Base-by-base conservation (phyloP, 2,329 filamentous ascomycete species). In the Cladosporium sp. region DNA sequence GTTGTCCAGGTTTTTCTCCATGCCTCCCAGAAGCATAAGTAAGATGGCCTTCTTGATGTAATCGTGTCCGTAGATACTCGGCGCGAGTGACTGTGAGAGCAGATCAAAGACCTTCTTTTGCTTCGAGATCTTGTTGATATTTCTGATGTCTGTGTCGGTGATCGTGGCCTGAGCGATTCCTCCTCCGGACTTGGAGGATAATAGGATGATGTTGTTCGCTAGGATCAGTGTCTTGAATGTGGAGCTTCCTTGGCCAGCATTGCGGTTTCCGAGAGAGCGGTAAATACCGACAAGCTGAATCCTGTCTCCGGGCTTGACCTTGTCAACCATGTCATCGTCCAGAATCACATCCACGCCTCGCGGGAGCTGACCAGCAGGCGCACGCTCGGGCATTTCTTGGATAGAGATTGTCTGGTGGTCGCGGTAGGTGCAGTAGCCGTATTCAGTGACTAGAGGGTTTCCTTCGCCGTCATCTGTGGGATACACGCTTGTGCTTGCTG, bases 1-100 rank as follows among this genome's bases (percentile, higher is more conserved):
- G 72, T 99, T 99, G 69, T 98, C 95, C 65, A 99, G 80, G 74
- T 99, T 99, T 84, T 99, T 99, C 83, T 99, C 95, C 85, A 96
- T 93, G 66, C 95, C 95, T 74, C 95, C 91, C 16, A 99, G 83
- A 30, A 99, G 85, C 91, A 98, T 96, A 58, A 99, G 87, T 34
- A 99, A 81, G 70, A 99, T 96, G 0, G 95, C 95, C 79, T 96
- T 97, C 80, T 99, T 99, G 81, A 99, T 96, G 77, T 97, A 91
- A 74, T 96, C 93, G 73, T 99, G 95, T 0, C 95, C 95, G 74
- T 92, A 97, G 66, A 99, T 99, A 80, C 93, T 97, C 0, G 95
- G 95, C 1, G 95, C 95, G 23, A 99, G 84, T 1, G 94, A 98
- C 73, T 97, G 93, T 0, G 95, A 95, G 7, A 99, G 85, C 51